Percentiles rank a stretch among this genome's conserved stretches.
These are phyloP conservation scores for Wickerhamomyces mucosus DNA, from an alignment of 805 yeast genomes.

Conservation along the genomic window DNA sequence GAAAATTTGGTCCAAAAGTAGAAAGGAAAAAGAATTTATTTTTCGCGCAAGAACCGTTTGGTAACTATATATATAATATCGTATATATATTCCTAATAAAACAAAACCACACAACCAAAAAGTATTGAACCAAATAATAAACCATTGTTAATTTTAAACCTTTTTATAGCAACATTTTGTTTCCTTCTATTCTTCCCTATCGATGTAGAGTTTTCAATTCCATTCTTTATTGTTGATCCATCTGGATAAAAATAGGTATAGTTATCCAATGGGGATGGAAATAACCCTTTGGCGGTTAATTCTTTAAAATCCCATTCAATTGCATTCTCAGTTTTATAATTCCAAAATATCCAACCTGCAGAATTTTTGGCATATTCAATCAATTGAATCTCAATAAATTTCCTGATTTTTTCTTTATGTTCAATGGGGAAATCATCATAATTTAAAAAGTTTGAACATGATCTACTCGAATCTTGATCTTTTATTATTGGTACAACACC, in stretches of 20 bases:
- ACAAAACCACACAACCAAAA: too few species aligned
- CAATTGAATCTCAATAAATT: conserved; percentile 52
- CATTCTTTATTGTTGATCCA: conserved; percentile 15
- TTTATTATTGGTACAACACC: background rate
- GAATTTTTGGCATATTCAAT: conserved; percentile 37
- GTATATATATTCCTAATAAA: too few species aligned
- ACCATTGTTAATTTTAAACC: too few species aligned
- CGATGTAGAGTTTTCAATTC: too few species aligned
- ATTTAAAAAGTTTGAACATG: conserved; percentile 32
- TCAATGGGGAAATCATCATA: conserved; percentile 32
- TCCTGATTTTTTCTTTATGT: conserved; percentile 36
- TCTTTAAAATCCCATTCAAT: conserved; percentile 58
- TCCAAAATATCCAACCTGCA: conserved; percentile 65
- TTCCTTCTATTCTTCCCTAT: too few species aligned
- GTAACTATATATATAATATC: too few species aligned
- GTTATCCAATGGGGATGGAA: conserved; percentile 52
- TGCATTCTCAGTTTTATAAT: conserved; percentile 56
- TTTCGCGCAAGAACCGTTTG: too few species aligned
- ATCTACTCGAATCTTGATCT: conserved; percentile 1
- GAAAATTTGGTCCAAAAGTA: too few species aligned
- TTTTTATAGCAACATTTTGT: too few species aligned
- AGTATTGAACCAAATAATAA: too few species aligned
- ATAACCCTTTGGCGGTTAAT: conserved; percentile 38
- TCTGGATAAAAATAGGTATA: conserved; percentile 35
- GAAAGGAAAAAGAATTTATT: too few species aligned